Base-by-base conservation (phyloP, 2,329 filamentous ascomycete species). In the Volutella citrinella region DNA sequence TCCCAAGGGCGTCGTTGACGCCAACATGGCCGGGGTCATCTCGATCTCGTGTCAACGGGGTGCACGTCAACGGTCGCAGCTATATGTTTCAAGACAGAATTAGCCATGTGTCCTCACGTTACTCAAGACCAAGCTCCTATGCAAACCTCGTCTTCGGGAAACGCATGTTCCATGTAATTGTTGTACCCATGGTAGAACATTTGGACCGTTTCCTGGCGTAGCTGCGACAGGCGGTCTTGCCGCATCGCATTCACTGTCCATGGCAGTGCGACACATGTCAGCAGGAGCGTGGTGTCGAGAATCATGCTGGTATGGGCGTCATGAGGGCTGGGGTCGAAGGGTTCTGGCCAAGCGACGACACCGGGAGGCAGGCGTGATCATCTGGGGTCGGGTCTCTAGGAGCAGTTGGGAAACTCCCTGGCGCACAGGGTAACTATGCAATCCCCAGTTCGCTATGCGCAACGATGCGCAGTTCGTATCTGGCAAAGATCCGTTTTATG, bases 151-250 rank as follows among this genome's bases (percentile, higher is more conserved):
- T 98, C 93, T 63, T 97, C 93, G 10, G 93, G 93, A 56, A 96
- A 98, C 38, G 90, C 93, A 62, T 95, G 74, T 46, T 78, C 67
- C 82, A 96, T 93, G 69, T 98, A 98, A 62, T 91, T 95, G 65
- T 90, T 82, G 68, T 82, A 97, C 40, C 93, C 93, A 70, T 98
- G 93, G 63, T 95, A 95, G 69, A 97, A 97, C 75, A 97, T 88
- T 49, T 87, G 74, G 38, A 80, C 75, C 10, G 78, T 80, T 38
- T 80, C 73, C 45, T 68, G 69, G 33, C 79, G 72, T 51, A 83
- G 60, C 49, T 72, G 65, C 30, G 69, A 67, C 39, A 82, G 65
- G 49, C 67, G 70, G 39, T 66, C 67, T n/a, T 70, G 63, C 24
- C 69, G 69, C 77, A 83, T 82, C 21, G 73, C 70, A 32, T 45